Percentiles rank a stretch among this genome's conserved stretches.
Conservation (phyloP, 306 rosid genomes). For the Pyrus betulifolia region DNA sequence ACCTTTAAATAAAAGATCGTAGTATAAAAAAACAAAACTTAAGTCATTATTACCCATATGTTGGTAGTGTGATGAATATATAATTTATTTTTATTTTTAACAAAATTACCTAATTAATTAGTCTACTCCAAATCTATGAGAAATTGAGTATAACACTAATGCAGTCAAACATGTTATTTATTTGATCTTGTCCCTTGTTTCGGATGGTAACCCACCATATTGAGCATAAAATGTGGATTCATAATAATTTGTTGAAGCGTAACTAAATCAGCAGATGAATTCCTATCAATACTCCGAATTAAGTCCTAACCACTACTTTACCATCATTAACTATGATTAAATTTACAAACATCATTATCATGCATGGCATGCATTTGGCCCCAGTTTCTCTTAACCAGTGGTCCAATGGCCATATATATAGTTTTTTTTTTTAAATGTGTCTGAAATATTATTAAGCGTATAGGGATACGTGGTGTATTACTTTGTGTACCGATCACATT, state of each 20-base stretch:
- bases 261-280: not conserved
- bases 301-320: not conserved
- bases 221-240: not conserved
- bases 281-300: not conserved
- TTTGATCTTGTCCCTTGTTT: not conserved
- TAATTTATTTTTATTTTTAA: too few relatives aligned
- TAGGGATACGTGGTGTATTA: fast-evolving
- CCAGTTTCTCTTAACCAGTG: not conserved
- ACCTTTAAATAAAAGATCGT: too few relatives aligned
- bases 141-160: not conserved
- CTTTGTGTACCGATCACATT: fast-evolving
- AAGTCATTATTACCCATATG: not conserved
- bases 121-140: not conserved
- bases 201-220: not conserved
- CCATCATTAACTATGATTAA: not conserved
- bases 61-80: too few relatives aligned
- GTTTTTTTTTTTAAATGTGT: not conserved
- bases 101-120: too few relatives aligned
- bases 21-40: too few relatives aligned
- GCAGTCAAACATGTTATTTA: not conserved
- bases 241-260: not conserved
- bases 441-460: not conserved
- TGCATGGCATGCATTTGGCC: not conserved
- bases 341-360: not conserved
- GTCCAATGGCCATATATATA: not conserved